Conservation (phyloP, 2,329 filamentous ascomycete genomes). For the Trichoderma koningii region DNA sequence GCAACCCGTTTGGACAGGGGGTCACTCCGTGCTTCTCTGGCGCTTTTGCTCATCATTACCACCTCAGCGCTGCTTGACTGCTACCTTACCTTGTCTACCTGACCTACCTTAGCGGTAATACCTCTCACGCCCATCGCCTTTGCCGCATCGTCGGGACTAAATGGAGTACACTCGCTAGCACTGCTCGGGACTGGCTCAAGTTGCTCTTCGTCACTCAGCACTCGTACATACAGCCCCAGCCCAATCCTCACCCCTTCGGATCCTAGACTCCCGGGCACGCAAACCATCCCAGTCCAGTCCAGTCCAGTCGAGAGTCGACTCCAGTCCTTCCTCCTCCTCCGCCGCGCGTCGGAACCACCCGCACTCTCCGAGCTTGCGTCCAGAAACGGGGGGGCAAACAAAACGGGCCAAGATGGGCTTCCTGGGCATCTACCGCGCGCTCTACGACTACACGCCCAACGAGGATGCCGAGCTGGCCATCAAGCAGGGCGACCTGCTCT, state of each 20-base stretch:
- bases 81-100: too few relatives aligned
- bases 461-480: constrained; percentile 83
- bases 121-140: not conserved
- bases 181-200: constrained; percentile 20
- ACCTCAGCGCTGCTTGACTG: too few relatives aligned
- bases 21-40: constrained; percentile 12
- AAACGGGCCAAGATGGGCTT: constrained; percentile 70
- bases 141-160: constrained; percentile 2
- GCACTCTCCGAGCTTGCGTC: constrained; percentile 30
- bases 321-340: too few relatives aligned
- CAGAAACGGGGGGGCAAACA: constrained; percentile 28
- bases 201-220: constrained; percentile 9
- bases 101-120: too few relatives aligned
- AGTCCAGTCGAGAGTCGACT: not conserved
- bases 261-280: not conserved
- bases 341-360: constrained; percentile 26
- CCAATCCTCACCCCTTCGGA: constrained; percentile 17
- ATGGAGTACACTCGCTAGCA: constrained; percentile 22
- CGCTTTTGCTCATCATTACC: not conserved
- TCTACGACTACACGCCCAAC: constrained; percentile 92
- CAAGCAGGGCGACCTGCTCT: constrained; percentile 83
- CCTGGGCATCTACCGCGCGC: constrained; percentile 82
- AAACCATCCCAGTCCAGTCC: constrained; percentile 23
- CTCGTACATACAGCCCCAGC: constrained; percentile 3
- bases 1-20: constrained; percentile 6